phyloP scores from a whole-genome alignment of 371 early-diverging fungal species.

The Mortierella sp. region DNA sequence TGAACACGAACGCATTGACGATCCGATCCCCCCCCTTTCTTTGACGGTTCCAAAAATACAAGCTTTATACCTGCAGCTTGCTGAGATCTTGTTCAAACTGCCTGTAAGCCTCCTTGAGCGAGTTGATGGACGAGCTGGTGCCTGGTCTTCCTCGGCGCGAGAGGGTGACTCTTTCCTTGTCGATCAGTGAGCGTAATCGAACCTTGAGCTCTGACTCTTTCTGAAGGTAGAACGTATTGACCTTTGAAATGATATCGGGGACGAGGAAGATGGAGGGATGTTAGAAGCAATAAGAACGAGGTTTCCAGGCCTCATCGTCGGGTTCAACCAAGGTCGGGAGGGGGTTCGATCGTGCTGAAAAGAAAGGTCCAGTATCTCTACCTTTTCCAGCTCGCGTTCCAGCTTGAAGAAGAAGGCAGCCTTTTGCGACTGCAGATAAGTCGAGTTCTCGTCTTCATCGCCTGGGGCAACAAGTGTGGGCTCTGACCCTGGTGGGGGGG shows the following conservation, averaged over 20 bases:
- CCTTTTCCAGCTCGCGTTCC: conserved; percentile 86
- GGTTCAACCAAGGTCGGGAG: no score
- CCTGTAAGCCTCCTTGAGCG: conserved; percentile 87
- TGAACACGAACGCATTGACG: no score
- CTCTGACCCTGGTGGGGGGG: conserved; percentile 55
- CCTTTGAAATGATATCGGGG: no score
- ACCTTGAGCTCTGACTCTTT: conserved; percentile 84
- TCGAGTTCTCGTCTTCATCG: conserved; percentile 66
- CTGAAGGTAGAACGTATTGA: conserved; percentile 84
- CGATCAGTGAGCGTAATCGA: conserved; percentile 77
- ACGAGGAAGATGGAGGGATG: no score
- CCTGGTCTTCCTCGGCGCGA: conserved; percentile 65
- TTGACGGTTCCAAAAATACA: no score
- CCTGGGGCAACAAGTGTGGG: neutral
- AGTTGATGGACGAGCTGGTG: conserved; percentile 67
- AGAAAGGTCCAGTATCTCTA: conserved; percentile 26
- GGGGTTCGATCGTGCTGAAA: no score
- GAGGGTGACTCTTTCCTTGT: conserved; percentile 83
- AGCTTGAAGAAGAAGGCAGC: conserved; percentile 86
- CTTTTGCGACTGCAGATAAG: conserved; percentile 74
- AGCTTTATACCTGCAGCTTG: conserved; percentile 83
- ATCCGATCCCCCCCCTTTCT: no score
- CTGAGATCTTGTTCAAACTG: conserved; percentile 93
- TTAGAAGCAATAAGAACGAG: no score
- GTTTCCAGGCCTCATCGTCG: no score